Evolutionary conservation across 495 filamentous ascomycete species (phyloP), one percentile per base, ranked within the genome.

Genomic region (Aspergillus ostianus): DNA sequence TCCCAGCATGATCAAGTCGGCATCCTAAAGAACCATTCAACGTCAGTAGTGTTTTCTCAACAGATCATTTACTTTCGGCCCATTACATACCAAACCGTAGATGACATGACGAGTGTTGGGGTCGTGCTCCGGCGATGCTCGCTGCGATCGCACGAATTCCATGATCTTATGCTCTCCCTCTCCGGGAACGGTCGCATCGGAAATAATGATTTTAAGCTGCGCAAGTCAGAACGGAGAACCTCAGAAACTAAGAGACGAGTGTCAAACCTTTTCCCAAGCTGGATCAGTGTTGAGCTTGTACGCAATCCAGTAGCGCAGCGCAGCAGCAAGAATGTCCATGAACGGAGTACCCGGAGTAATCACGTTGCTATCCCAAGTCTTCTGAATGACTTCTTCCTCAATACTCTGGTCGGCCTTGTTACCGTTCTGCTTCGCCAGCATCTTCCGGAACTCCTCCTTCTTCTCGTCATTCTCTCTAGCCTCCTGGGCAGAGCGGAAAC

Each of bases 121-220:
- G 67, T 99, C 88, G 70, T 99, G 93, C 55, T 93, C 87, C 1
- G 93, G 90, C 29, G 89, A 91, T 41, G 87, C 81, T 62, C 94
- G 88, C 74, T 99, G 95, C 23, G 93, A 96, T 64, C 94, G 87
- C 61, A 99, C 84, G 67, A 98, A 99, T 48, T 96, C 85, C 94
- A 99, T 99, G 63, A 99, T 97, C 78, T 99, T 99, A 74, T 99
- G 94, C 72, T 99, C 94, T 70, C 94, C 94, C 74, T 99, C 94
- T 64, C 94, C 94, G 44, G 94, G 94, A 19, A 99, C 94, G 0
- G 92, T 96, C 45, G 94, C 92, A 78, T 99, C 94, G 7, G 94
- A 98, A 65, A 99, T 97, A 68, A 99, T 92, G 67, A 98, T 86
- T 84, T 98, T 98, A 70, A 97, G 63, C 82, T 87, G 52, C 27